Evolutionary conservation across 75 land plant genomes (phyloP).

Genomic region (Picea sitchensis): DNA sequence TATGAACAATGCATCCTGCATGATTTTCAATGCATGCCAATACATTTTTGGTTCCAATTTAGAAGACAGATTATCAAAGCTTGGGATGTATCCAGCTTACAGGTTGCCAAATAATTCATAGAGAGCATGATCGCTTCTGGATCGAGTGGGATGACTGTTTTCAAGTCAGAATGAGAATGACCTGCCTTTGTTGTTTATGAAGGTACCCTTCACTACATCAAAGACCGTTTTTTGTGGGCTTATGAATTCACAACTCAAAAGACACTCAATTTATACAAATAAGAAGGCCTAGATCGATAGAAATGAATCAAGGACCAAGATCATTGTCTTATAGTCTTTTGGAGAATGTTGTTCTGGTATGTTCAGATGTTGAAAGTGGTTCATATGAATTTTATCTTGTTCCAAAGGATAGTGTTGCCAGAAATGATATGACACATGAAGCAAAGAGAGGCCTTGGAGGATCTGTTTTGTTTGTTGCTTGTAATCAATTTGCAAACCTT

Average conservation of each 20-base stretch:
- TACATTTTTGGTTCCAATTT: too few relatives aligned
- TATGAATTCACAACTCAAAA: slow-evolving; percentile 71
- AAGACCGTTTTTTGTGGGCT: slow-evolving; percentile 55
- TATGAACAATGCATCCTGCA: too few relatives aligned
- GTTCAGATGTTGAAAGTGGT: slow-evolving; percentile 72
- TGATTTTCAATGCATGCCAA: too few relatives aligned
- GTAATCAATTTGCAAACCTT: slow-evolving; percentile 59
- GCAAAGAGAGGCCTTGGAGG: slow-evolving; percentile 64
- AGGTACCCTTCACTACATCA: slow-evolving; percentile 49
- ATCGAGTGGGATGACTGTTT: too few relatives aligned
- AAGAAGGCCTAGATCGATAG: slow-evolving; percentile 43
- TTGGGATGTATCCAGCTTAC: too few relatives aligned
- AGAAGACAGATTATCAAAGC: too few relatives aligned
- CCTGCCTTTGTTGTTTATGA: slow-evolving; percentile 63
- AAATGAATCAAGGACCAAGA: slow-evolving; percentile 57
- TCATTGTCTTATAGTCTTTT: slow-evolving; percentile 65
- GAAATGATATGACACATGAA: slow-evolving; percentile 70
- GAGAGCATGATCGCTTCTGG: too few relatives aligned
- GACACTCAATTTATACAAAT: too few relatives aligned
- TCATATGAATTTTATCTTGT: slow-evolving; percentile 63
- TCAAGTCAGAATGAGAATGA: too few relatives aligned
- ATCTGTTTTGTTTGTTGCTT: slow-evolving; percentile 64
- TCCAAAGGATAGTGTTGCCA: slow-evolving; percentile 50
- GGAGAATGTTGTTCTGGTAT: slow-evolving; percentile 65
- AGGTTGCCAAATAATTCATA: too few relatives aligned